Evolutionary conservation across 1,139 yeast genomes (phyloP).

Genomic region (Yamadazyma taylorii): DNA sequence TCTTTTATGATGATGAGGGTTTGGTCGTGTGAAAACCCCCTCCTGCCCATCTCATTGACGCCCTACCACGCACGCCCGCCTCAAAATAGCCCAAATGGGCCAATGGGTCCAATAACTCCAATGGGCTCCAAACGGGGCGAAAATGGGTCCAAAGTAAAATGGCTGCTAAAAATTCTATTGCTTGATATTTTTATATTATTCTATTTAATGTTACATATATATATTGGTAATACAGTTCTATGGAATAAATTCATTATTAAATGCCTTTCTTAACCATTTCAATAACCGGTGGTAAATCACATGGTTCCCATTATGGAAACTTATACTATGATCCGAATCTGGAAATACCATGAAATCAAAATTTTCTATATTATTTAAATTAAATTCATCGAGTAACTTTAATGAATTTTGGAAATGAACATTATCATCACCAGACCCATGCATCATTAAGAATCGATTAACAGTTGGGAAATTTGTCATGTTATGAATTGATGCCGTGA

Average conservation of each 20-base stretch:
- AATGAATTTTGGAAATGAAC: slow-evolving; percentile 76
- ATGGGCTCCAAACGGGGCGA: too few species aligned
- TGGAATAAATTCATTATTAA: slow-evolving; percentile 11
- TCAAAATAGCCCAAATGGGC: too few species aligned
- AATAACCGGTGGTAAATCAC: slow-evolving; percentile 67
- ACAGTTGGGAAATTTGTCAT: slow-evolving; percentile 47
- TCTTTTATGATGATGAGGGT: too few species aligned
- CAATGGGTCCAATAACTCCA: too few species aligned
- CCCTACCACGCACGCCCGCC: too few species aligned
- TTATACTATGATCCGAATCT: slow-evolving; percentile 72
- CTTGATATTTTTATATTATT: too few species aligned
- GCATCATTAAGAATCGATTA: slow-evolving; percentile 67
- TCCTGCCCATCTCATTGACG: too few species aligned
- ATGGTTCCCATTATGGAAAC: slow-evolving; percentile 66
- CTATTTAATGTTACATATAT: too few species aligned
- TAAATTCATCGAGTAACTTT: slow-evolving; percentile 61
- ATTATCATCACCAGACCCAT: slow-evolving; percentile 82
- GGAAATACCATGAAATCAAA: slow-evolving; percentile 77
- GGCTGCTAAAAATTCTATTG: too few species aligned
- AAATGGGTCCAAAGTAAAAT: too few species aligned
- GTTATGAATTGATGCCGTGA: slow-evolving; percentile 51
- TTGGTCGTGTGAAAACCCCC: too few species aligned
- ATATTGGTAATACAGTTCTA: too few species aligned
- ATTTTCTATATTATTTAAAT: slow-evolving; percentile 60
- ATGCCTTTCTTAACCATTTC: slow-evolving; percentile 49